phyloP scores from a whole-genome alignment of 2,329 filamentous ascomycete species.

The Phaeosphaeriaceae sp. region DNA sequence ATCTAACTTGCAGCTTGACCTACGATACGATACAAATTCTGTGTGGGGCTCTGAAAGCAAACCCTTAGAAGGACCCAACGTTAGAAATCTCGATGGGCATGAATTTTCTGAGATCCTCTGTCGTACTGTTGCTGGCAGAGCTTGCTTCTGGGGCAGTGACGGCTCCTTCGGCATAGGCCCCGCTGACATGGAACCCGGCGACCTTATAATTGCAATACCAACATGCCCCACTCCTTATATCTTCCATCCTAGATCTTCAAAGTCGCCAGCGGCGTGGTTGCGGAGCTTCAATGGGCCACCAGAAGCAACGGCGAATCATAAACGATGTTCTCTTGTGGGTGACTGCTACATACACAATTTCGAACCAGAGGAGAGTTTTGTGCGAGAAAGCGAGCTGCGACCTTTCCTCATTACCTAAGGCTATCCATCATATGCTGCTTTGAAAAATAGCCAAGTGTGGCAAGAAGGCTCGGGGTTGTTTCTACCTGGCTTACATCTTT shows the following conservation, averaged over 20 bases:
- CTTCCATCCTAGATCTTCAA: background rate
- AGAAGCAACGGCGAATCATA: background rate
- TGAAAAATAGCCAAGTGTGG: background rate
- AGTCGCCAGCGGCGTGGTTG: background rate
- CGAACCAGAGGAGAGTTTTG: background rate
- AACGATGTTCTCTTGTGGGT: background rate
- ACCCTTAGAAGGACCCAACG: background rate
- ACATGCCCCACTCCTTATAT: slow-evolving; percentile 1
- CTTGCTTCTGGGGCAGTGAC: slow-evolving; percentile 1
- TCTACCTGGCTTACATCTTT: too few species aligned
- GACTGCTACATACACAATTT: slow-evolving; percentile 6
- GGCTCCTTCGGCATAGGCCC: slow-evolving; percentile 3
- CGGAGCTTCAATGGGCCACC: background rate
- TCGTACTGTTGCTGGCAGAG: background rate
- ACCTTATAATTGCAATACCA: slow-evolving; percentile 1
- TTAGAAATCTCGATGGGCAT: background rate
- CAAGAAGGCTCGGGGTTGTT: too few species aligned
- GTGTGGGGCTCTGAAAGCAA: background rate
- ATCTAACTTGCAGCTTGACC: background rate
- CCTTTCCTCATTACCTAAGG: background rate
- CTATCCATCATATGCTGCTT: background rate
- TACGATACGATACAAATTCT: background rate
- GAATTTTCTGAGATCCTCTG: slow-evolving; percentile 1
- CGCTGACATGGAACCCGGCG: background rate
- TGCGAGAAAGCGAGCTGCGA: background rate